A percentile compares a stretch with the other conserved stretches of the same genome.
Evolutionary conservation across 805 yeast species (phyloP).

Genomic region (Starmerella asiatica): DNA sequence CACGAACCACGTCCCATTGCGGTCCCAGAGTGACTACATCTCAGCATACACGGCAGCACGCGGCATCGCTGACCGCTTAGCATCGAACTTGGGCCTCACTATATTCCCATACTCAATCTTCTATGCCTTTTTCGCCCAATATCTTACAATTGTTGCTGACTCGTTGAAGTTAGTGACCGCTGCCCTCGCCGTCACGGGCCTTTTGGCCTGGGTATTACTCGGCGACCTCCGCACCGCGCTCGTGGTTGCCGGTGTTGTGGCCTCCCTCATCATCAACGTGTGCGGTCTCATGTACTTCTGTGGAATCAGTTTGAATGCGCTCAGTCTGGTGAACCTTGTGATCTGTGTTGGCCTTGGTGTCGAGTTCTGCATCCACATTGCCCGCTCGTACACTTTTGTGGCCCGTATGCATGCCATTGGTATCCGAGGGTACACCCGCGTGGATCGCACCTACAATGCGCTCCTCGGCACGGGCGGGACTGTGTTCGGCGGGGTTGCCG

Average conservation of each 20-base stretch:
- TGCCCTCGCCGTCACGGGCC: constrained; percentile 15
- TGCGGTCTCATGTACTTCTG: constrained; percentile 70
- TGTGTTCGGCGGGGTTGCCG: constrained; percentile 77
- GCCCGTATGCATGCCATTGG: constrained; percentile 27
- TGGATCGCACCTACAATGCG: constrained; percentile 39
- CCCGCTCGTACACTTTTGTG: constrained; percentile 54
- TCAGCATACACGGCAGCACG: constrained; percentile 60
- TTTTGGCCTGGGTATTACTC: constrained; percentile 42
- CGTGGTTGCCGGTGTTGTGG: constrained; percentile 44
- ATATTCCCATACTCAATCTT: constrained; percentile 88
- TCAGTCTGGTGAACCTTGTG: constrained; percentile 72
- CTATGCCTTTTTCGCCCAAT: constrained; percentile 86
- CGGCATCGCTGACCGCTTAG: constrained; percentile 44
- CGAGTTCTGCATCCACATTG: constrained; percentile 82
- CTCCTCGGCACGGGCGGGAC: constrained; percentile 75
- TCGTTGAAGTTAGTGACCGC: constrained; percentile 40
- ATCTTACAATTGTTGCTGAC: constrained; percentile 46
- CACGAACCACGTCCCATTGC: constrained; percentile 62
- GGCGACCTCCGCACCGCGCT: constrained; percentile 55
- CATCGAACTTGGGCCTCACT: constrained; percentile 32
- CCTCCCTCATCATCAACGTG: constrained; percentile 53
- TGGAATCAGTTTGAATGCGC: constrained; percentile 72
- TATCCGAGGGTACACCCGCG: constrained; percentile 22
- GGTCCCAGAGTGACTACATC: constrained; percentile 76
- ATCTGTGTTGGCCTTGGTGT: constrained; percentile 91